These are phyloP conservation scores for Chenopodium formosanum DNA, from an alignment of 148 eudicot genomes.

Conservation along the genomic window DNA sequence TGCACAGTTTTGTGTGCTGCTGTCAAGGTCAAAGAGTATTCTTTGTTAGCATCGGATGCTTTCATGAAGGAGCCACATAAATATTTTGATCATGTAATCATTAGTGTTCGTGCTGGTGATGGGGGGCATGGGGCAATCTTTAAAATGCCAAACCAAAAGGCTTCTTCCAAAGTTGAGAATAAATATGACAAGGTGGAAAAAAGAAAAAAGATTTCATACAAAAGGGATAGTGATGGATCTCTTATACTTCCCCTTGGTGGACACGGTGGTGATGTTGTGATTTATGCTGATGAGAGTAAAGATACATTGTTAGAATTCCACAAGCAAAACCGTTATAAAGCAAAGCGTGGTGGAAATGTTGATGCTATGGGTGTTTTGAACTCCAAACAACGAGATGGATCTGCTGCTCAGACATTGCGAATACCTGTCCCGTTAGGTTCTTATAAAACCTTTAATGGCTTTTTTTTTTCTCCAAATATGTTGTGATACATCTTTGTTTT, in stretches of 20 bases:
- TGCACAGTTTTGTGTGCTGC: constrained; percentile 41
- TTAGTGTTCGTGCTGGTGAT: constrained; percentile 93
- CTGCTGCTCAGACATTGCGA: constrained; percentile 71
- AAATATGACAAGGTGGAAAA: constrained; percentile 48
- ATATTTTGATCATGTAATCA: constrained; percentile 82
- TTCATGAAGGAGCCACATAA: constrained; percentile 75
- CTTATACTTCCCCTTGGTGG: constrained; percentile 89
- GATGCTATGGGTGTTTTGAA: constrained; percentile 78
- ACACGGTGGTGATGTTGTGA: constrained; percentile 87
- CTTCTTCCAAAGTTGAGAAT: constrained; percentile 53
- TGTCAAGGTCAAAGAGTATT: constrained; percentile 55
- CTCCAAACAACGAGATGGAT: constrained; percentile 57
- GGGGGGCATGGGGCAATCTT: constrained; percentile 94
- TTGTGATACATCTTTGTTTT: neutral
- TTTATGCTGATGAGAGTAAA: constrained; percentile 81
- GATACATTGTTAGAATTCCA: constrained; percentile 88
- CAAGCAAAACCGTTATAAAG: constrained; percentile 62
- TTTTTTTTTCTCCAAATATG: neutral
- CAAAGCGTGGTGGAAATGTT: constrained; percentile 95
- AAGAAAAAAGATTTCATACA: constrained; percentile 51
- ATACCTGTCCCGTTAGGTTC: constrained; percentile 93
- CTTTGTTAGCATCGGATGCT: constrained; percentile 45
- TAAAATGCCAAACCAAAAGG: constrained; percentile 51
- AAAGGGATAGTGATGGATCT: constrained; percentile 93
- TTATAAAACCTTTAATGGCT: constrained; percentile 20